A percentile compares a stretch with the other conserved stretches of the same genome.
These are phyloP conservation scores for Astrocystis sublimbata DNA, from an alignment of 495 filamentous ascomycete species.

Conservation along the genomic window DNA sequence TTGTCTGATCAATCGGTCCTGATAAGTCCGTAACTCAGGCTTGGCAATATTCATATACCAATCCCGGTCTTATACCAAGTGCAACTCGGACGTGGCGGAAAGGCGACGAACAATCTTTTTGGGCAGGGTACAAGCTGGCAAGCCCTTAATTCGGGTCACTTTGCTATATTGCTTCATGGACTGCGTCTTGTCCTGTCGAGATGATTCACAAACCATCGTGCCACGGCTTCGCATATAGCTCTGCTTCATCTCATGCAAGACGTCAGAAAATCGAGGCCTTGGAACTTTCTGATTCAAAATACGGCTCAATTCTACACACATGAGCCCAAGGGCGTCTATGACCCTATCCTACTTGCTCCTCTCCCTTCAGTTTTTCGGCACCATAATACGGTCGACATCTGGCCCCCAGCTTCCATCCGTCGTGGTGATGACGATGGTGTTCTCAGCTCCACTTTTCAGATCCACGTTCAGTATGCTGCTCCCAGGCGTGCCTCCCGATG, in stretches of 20 bases:
- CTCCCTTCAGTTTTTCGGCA: slow-evolving; percentile 37
- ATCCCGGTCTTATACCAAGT: not conserved
- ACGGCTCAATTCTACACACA: not conserved
- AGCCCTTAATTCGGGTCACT: too few species aligned
- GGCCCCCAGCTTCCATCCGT: slow-evolving; percentile 51
- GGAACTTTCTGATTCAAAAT: too few species aligned
- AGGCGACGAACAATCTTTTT: too few species aligned
- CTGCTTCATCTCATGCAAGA: too few species aligned
- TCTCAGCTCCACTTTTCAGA: slow-evolving; percentile 43
- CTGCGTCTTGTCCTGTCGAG: too few species aligned
- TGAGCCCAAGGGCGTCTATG: not conserved
- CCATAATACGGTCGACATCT: slow-evolving; percentile 59
- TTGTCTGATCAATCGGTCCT: not conserved
- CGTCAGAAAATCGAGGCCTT: too few species aligned
- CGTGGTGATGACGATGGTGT: slow-evolving; percentile 52
- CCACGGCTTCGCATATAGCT: too few species aligned
- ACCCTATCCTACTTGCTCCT: not conserved
- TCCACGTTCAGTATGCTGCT: slow-evolving; percentile 44
- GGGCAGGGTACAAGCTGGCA: too few species aligned
- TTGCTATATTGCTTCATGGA: too few species aligned
- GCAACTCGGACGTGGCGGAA: too few species aligned
- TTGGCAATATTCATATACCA: not conserved
- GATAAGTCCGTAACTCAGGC: not conserved
- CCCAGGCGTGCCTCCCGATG: slow-evolving; percentile 31
- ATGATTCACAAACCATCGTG: too few species aligned